Evolutionary conservation across 257 asterid genomes (phyloP).

Genomic region (Solanum lignicaule): DNA sequence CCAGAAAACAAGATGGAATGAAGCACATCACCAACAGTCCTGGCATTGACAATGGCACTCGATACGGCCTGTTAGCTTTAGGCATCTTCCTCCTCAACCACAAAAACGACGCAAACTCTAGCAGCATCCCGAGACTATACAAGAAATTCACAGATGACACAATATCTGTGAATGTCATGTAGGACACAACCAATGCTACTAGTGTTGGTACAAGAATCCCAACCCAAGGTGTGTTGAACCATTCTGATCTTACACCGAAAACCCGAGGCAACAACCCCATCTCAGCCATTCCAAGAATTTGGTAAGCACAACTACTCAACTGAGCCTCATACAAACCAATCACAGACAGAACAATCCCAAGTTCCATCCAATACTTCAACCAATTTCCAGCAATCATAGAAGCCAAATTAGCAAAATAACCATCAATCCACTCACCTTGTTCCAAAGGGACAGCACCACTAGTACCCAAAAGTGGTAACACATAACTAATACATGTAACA

Average conservation of each 20-base stretch:
- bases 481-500: conserved; percentile 46
- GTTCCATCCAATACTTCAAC: conserved; percentile 53
- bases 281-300: conserved; percentile 53
- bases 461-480: conserved; percentile 45
- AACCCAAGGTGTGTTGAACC: conserved; percentile 64
- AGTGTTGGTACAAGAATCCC: conserved; percentile 39
- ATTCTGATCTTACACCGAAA: conserved; percentile 25
- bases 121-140: conserved; percentile 60
- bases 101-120: conserved; percentile 48
- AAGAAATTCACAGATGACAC: conserved; percentile 51
- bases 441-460: conserved; percentile 47
- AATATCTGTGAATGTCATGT: conserved; percentile 22
- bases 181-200: conserved; percentile 34
- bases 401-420: conserved; percentile 47
- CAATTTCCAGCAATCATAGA: conserved; percentile 38
- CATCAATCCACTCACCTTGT: conserved; percentile 31
- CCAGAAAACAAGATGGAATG: conserved; percentile 46
- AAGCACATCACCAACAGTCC: conserved; percentile 43
- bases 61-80: conserved; percentile 29
- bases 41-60: conserved; percentile 32
- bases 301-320: conserved; percentile 48
- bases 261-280: conserved; percentile 30
- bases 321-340: conserved; percentile 57
- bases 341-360: conserved; percentile 44
- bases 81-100: conserved; percentile 39